phyloP scores from a whole-genome alignment of 2,329 filamentous ascomycete species.

The Dactylella cylindrospora region DNA sequence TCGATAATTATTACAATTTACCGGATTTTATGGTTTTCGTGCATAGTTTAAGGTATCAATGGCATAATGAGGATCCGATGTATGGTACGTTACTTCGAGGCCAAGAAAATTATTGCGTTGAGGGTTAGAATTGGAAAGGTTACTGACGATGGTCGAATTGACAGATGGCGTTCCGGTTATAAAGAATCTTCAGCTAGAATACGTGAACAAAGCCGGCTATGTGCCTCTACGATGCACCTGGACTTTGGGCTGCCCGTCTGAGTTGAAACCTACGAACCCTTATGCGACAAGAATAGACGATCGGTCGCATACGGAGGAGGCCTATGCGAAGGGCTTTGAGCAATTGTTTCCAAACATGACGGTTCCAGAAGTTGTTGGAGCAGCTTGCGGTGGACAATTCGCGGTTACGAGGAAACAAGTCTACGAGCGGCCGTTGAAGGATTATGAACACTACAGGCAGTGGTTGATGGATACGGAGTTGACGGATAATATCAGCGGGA shows the following conservation, averaged over 20 bases:
- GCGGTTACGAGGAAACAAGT: conserved; percentile 61
- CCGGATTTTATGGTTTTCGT: conserved; percentile 44
- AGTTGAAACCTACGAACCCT: conserved; percentile 51
- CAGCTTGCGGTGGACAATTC: conserved; percentile 68
- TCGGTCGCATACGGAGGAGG: conserved; percentile 36
- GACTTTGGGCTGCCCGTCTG: conserved; percentile 62
- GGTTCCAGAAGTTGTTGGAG: conserved; percentile 54
- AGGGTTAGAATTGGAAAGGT: neutral
- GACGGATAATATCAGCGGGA: conserved; percentile 60
- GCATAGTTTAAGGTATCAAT: conserved; percentile 37
- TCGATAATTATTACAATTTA: conserved; percentile 62
- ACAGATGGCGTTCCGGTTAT: conserved; percentile 27
- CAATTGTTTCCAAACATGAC: conserved; percentile 30
- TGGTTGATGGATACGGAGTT: conserved; percentile 61
- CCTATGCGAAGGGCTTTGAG: conserved; percentile 24
- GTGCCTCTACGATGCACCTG: conserved; percentile 64
- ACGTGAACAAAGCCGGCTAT: conserved; percentile 60
- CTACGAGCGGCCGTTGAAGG: conserved; percentile 55
- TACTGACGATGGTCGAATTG: neutral
- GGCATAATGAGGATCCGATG: conserved; percentile 54
- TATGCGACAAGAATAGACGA: conserved; percentile 53
- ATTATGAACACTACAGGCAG: conserved; percentile 62
- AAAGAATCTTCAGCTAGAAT: conserved; percentile 23
- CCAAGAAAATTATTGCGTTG: neutral
- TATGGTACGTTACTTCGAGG: conserved; percentile 48